Percentiles rank a stretch among this genome's conserved stretches.
These are phyloP conservation scores for Emmonsiellopsis sp. DNA, from an alignment of 2,329 filamentous ascomycete species.

Conservation along the genomic window DNA sequence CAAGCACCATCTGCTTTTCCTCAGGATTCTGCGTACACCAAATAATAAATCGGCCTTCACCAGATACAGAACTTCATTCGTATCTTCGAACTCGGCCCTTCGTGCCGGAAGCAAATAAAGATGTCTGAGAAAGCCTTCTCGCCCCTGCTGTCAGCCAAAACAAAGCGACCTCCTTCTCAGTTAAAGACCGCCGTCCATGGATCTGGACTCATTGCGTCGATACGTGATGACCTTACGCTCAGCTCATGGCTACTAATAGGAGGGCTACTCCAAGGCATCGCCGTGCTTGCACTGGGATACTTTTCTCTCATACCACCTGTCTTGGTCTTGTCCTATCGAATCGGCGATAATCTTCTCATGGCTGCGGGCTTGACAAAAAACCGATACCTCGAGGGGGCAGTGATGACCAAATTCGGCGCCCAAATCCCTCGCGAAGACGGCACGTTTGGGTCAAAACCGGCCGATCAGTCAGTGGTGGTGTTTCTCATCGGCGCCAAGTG, in stretches of 20 bases:
- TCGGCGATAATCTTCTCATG: background rate
- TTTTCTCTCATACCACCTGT: background rate
- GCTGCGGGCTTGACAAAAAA: background rate
- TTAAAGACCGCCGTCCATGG: background rate
- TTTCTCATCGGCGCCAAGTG: background rate
- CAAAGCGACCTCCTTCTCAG: background rate
- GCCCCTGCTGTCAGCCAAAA: background rate
- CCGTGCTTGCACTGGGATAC: background rate
- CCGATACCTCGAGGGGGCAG: background rate
- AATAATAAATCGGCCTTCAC: no score
- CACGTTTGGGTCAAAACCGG: background rate
- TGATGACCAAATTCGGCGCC: background rate
- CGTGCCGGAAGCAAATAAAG: no score
- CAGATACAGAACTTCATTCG: no score
- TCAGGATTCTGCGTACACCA: no score
- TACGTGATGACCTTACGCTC: background rate
- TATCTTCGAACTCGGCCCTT: no score
- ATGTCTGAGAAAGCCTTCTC: no score
- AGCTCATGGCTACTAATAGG: conserved; percentile 1
- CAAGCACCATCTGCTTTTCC: no score
- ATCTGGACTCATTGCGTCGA: no score
- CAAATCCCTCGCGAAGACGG: background rate
- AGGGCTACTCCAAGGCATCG: background rate
- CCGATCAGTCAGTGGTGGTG: background rate
- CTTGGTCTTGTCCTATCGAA: background rate